phyloP scores from a whole-genome alignment of 2,329 filamentous ascomycete genomes.

The Diaporthe citri region DNA sequence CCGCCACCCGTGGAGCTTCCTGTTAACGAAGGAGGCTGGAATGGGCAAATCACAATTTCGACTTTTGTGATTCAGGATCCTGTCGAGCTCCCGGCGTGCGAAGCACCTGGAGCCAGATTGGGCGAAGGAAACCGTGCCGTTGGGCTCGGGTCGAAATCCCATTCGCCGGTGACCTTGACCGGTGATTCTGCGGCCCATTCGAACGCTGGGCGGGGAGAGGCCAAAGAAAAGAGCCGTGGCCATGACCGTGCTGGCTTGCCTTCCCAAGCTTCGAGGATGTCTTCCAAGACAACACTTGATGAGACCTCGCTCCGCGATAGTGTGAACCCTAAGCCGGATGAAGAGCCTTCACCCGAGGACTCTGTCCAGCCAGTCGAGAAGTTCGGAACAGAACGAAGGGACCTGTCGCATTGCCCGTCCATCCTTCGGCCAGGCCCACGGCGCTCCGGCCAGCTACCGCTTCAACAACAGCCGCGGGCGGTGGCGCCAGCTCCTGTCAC shows the following conservation, averaged over 20 bases:
- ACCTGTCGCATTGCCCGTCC: slow-evolving; percentile 29
- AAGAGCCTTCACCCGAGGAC: too few species aligned
- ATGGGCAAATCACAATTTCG: slow-evolving; percentile 39
- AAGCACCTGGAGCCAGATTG: slow-evolving; percentile 45
- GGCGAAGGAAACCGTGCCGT: slow-evolving; percentile 41
- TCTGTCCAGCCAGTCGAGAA: background rate
- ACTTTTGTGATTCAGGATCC: slow-evolving; percentile 41
- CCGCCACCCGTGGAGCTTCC: slow-evolving; percentile 61
- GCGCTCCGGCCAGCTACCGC: slow-evolving; percentile 21
- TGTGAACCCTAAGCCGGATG: background rate
- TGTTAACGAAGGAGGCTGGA: slow-evolving; percentile 51
- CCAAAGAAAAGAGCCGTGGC: background rate
- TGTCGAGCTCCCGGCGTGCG: slow-evolving; percentile 56
- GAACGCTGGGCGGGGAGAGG: background rate
- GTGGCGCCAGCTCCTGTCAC: background rate
- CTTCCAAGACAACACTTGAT: slow-evolving; percentile 41
- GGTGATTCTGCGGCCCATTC: background rate
- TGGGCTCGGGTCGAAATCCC: slow-evolving; percentile 40
- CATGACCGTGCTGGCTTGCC: slow-evolving; percentile 42
- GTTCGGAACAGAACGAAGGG: background rate
- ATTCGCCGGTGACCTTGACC: slow-evolving; percentile 26
- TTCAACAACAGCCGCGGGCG: background rate
- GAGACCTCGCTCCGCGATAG: background rate
- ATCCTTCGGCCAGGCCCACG: slow-evolving; percentile 39
- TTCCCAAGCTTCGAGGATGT: slow-evolving; percentile 44